Percentiles rank a stretch among this genome's conserved stretches.
Evolutionary conservation across 768 basidiomycete genomes (phyloP).

Genomic region (Mycena kentingensis): DNA sequence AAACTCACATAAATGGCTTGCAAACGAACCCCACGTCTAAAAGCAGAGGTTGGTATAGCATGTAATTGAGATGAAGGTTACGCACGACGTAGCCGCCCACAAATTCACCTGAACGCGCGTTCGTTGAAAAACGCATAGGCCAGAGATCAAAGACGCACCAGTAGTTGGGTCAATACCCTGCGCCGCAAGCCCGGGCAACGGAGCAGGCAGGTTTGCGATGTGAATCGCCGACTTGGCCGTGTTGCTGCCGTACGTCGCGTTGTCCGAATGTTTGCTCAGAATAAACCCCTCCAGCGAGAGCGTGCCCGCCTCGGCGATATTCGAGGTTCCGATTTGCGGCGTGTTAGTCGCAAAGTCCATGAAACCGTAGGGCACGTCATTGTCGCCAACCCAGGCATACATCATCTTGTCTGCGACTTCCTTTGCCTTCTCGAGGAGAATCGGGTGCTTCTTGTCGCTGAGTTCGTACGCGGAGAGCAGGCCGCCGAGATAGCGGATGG

Average conservation of each 20-base stretch:
- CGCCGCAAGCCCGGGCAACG: constrained; percentile 48
- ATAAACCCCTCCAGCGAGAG: constrained; percentile 6
- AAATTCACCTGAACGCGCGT: too few relatives aligned
- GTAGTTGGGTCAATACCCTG: constrained; percentile 55
- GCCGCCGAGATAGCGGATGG: constrained; percentile 72
- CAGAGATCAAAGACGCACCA: too few relatives aligned
- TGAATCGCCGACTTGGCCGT: not conserved
- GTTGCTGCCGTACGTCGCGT: constrained; percentile 2
- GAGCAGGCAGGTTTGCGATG: constrained; percentile 4
- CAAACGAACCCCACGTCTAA: too few relatives aligned
- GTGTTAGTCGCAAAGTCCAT: constrained; percentile 46
- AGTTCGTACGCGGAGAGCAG: constrained; percentile 70
- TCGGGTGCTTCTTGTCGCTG: constrained; percentile 49
- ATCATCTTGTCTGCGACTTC: constrained; percentile 64
- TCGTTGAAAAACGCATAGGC: too few relatives aligned
- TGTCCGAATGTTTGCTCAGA: constrained; percentile 1
- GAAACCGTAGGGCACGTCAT: constrained; percentile 44
- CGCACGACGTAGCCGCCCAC: constrained; percentile 51
- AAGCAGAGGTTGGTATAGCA: too few relatives aligned
- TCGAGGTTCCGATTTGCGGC: constrained; percentile 17
- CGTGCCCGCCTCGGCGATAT: constrained; percentile 12
- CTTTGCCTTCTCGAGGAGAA: constrained; percentile 61
- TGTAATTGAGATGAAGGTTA: too few relatives aligned
- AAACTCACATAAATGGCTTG: too few relatives aligned
- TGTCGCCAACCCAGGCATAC: constrained; percentile 52